Evolutionary conservation across 2,329 filamentous ascomycete species (phyloP), one percentile per base, ranked within the genome.

Genomic region (Seiridium unicorne): DNA sequence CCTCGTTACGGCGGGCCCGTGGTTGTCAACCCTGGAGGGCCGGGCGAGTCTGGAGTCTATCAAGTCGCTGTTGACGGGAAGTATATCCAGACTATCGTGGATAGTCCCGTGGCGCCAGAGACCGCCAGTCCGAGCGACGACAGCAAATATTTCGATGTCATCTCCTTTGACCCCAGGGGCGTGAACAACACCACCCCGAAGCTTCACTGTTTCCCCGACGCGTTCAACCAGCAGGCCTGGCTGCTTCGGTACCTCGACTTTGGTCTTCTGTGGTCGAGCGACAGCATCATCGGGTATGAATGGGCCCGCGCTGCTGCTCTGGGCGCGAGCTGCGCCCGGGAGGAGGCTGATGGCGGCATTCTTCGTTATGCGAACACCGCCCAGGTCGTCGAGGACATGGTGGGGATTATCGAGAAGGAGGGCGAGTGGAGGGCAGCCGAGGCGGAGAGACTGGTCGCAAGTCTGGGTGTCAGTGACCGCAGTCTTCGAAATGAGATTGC

Each of bases 361-460:
- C 59, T 67, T 1, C 58, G 57, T 44, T 79, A 78, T 65, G 70
- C 79, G 51, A 76, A 75, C n/a, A 82, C 81, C 0, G 77, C 78
- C 1, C 76, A 74, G 32, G 77, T 80, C 2, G 79, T 78, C 3
- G 70, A 75, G 47, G 81, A 84, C 61, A 82, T 83, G 78, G 67
- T 83, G 8, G 74, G 77, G 46, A 74, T 83, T 42, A 70, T 77
- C 9, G 80, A 83, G 61, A 71, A 65, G 38, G 73, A 79, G 47
- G 77, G 72, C 6, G 70, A 76, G 34, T 77, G 71, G 66, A 63
- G 71, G 32, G 67, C 66, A 9, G 53, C 59, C 9, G 64, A 71
- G 61, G 68, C 63, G 1, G 55, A 40, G 32, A 60, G 60, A 10
- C 34, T 66, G 58, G 44, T 60, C 0, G 32, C 34, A n/a, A 26